Evolutionary conservation across 257 asterid genomes (phyloP), one percentile per base, ranked within the genome.

Genomic region (Nicotiana noctiflora): DNA sequence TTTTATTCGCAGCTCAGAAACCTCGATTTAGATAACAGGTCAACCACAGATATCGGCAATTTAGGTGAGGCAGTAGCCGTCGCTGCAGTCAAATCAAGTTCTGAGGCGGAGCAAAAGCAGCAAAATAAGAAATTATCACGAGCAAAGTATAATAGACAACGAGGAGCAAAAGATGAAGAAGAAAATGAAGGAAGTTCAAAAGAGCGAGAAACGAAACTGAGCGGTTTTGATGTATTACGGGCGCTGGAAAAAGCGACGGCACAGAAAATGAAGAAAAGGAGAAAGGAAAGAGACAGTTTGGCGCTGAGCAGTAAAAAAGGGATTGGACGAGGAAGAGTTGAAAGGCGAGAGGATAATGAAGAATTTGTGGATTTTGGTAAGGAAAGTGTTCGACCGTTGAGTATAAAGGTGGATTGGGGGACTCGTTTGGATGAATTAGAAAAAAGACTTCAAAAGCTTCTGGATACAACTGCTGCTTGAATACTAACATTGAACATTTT

Each of bases 201-300:
- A 13, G 40, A n/a, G 4, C 29, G 52, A 46, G 65, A 37, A 61
- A 49, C 37, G 68, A 80, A 78, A 82, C 84, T 89, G 83, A 87
- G 89, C 12, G 95, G 94, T 18, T 86, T 92, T 59, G 94, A 85
- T 67, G 85, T 89, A 31, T 82, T 91, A 84, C 81, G 82, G 82
- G 97, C 95, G 53, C 79, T 90, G 29, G 81, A 83, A 29, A 89
- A 79, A 81, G 92, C 92, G 40, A 74, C 88, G 5, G 85, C 86
- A 18, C 77, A 80, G 62, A 85, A 86, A 62, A 49, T 81, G 64
- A 88, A 72, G 81, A 85, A 81, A 49, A 74, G 17, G 57, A 81
- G 57, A 55, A 75, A 21, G 46, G 81, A 66, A 12, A 67, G 19
- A 75, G 66, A 31, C 11, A 0, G 5, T 18, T 66, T 23, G 6